A percentile compares a stretch with the other conserved stretches of the same genome.
Conservation (phyloP, 495 filamentous ascomycete genomes). For the Xylaria venustula region DNA sequence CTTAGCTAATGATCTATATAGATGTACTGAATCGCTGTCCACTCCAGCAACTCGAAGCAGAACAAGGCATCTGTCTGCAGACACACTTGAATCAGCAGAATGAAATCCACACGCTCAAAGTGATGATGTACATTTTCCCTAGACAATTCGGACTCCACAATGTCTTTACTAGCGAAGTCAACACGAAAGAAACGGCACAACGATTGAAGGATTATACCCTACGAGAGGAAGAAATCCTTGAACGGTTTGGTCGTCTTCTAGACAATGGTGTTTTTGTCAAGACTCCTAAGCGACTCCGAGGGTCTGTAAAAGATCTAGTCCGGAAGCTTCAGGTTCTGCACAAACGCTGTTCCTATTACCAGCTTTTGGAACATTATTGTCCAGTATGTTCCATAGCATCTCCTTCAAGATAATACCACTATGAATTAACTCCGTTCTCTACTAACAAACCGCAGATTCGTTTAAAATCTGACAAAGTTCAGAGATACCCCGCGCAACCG, state of each 20-base stretch:
- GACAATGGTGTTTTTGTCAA: constrained; percentile 28
- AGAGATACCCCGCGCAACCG: constrained; percentile 8
- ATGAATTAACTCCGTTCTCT: neutral
- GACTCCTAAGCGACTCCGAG: constrained; percentile 77
- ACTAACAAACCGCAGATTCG: constrained; percentile 4
- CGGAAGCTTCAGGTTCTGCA: constrained; percentile 68
- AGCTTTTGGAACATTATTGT: constrained; percentile 80
- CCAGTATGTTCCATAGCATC: constrained; percentile 41
- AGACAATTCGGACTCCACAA: constrained; percentile 88
- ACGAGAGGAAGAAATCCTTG: constrained; percentile 76
- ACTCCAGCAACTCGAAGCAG: constrained; percentile 22
- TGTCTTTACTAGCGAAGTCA: constrained; percentile 71
- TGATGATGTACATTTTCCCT: constrained; percentile 94
- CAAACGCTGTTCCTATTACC: constrained; percentile 69
- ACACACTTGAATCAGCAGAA: constrained; percentile 26
- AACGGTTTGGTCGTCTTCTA: constrained; percentile 29
- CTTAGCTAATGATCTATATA: constrained; percentile 32
- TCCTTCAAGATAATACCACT: neutral
- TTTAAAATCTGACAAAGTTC: neutral
- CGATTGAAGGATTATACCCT: constrained; percentile 78
- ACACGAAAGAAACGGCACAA: constrained; percentile 63
- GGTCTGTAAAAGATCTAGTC: constrained; percentile 56
- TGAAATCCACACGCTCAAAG: constrained; percentile 59
- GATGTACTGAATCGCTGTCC: constrained; percentile 82
- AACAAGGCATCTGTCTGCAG: constrained; percentile 7